Evolutionary conservation across 148 eudicot genomes (phyloP).

Genomic region (Rhododendron kiyosumense): DNA sequence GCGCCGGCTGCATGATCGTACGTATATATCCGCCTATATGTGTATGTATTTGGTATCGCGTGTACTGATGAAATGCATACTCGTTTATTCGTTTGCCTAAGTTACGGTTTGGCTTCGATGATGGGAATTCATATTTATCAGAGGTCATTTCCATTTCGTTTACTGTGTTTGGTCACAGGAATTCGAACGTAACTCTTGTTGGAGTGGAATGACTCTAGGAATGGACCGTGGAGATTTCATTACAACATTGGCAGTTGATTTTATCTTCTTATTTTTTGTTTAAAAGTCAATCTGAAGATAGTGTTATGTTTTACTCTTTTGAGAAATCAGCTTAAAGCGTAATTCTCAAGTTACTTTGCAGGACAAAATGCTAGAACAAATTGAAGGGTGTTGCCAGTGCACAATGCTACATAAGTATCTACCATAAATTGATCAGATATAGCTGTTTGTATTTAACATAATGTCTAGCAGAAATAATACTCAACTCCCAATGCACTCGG

Average conservation of each 20-base stretch:
- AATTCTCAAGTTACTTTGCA: background rate
- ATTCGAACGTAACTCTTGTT: background rate
- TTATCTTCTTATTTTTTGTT: background rate
- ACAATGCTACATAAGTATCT: background rate
- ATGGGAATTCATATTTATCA: background rate
- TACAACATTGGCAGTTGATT: background rate
- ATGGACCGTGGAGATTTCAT: background rate
- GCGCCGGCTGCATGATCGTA: slow-evolving; percentile 19
- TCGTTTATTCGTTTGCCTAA: background rate
- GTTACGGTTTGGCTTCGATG: background rate
- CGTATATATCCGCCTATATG: background rate
- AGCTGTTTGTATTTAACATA: background rate
- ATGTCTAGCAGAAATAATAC: background rate
- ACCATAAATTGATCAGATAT: background rate
- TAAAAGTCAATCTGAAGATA: background rate
- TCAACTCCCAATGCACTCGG: background rate
- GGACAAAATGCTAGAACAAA: background rate
- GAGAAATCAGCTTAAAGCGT: background rate
- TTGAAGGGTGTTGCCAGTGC: background rate
- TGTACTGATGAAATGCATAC: background rate
- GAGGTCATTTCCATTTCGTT: background rate
- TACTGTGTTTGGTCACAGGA: background rate
- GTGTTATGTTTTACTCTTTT: background rate
- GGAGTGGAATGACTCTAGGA: background rate
- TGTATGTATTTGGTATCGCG: background rate